phyloP scores from a whole-genome alignment of 192 early-diverging fungal genomes.

The Polychytrium aggregatum region DNA sequence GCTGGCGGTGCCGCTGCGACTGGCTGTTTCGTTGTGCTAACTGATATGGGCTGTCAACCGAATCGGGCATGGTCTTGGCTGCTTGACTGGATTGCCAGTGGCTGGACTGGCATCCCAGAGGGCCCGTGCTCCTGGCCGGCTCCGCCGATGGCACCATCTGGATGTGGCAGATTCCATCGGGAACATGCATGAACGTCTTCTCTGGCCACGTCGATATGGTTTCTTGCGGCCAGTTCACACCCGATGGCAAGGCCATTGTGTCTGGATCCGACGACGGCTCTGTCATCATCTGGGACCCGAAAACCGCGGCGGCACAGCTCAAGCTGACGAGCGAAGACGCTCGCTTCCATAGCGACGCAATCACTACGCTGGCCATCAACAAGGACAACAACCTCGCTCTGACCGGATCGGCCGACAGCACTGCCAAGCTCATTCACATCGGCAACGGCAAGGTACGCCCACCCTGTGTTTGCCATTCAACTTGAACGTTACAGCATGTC shows the following conservation, averaged over 20 bases:
- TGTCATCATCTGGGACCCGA: conserved; percentile 88
- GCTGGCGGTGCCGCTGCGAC: no score
- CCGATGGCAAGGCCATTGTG: conserved; percentile 74
- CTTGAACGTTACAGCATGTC: no score
- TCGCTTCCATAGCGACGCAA: conserved; percentile 72
- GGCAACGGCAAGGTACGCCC: conserved; percentile 49
- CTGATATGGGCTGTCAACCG: neutral
- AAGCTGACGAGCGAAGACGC: conserved; percentile 61
- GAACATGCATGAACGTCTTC: conserved; percentile 90
- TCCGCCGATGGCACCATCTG: conserved; percentile 79
- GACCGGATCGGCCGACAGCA: conserved; percentile 72
- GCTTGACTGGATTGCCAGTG: conserved; percentile 39
- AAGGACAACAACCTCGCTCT: conserved; percentile 65
- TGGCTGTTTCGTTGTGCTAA: no score
- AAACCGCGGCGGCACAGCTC: conserved; percentile 55
- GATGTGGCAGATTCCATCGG: conserved; percentile 92
- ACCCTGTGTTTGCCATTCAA: neutral
- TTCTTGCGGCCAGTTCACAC: conserved; percentile 80
- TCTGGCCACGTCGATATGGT: conserved; percentile 75
- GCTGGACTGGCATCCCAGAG: conserved; percentile 93
- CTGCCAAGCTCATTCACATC: conserved; percentile 66
- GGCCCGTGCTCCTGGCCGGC: conserved; percentile 82
- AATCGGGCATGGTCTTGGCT: no score
- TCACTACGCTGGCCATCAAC: conserved; percentile 66
- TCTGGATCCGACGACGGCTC: conserved; percentile 74